Evolutionary conservation across 176 grass and related monocot genomes (phyloP).

Genomic region (Carex myosuroides): DNA sequence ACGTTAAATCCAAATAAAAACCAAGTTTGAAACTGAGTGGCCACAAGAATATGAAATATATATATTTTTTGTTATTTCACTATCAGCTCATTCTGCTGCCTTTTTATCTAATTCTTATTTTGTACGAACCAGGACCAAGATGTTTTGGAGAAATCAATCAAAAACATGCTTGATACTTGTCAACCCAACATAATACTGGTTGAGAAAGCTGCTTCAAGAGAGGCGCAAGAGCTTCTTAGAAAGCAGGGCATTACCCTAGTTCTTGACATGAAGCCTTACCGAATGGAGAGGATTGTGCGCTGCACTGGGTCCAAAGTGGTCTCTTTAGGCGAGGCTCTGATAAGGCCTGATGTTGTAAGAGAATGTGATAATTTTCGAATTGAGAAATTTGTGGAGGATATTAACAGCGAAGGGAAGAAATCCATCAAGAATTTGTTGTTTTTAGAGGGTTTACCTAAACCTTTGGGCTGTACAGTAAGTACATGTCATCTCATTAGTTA

Average conservation of each 20-base stretch:
- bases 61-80: neutral
- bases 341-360: conserved; percentile 38
- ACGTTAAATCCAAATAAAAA: neutral
- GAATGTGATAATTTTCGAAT: conserved; percentile 71
- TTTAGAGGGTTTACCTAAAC: conserved; percentile 82
- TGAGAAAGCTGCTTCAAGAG: conserved; percentile 78
- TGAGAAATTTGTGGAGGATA: conserved; percentile 72
- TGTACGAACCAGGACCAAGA: conserved; percentile 59
- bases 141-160: conserved; percentile 57
- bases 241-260: conserved; percentile 69
- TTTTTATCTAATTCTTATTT: conserved; percentile 17
- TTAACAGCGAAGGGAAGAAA: conserved; percentile 52
- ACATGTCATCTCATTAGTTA: conserved; percentile 8
- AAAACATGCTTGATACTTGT: conserved; percentile 42
- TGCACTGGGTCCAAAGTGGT: conserved; percentile 79
- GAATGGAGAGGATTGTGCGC: conserved; percentile 72
- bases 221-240: conserved; percentile 61
- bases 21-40: neutral
- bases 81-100: neutral
- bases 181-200: conserved; percentile 76
- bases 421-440: conserved; percentile 78
- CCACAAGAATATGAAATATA: neutral
- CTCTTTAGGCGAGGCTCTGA: conserved; percentile 47
- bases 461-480: conserved; percentile 86
- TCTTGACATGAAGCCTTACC: conserved; percentile 74